Evolutionary conservation across 805 yeast genomes (phyloP), one percentile per base, ranked within the genome.

Genomic region (Kazachstania psychrophila): DNA sequence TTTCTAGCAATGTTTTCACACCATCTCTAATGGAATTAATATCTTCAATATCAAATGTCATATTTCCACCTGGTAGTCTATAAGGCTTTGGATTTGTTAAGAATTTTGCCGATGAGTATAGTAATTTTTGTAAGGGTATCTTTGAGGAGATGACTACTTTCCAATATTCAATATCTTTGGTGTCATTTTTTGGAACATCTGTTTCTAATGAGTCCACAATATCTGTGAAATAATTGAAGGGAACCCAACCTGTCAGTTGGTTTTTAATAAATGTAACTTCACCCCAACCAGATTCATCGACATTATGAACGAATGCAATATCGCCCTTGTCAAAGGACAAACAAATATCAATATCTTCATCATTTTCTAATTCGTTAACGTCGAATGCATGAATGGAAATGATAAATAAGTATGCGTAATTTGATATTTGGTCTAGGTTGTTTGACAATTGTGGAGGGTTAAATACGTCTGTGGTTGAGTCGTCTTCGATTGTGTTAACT

Each of bases 231-330:
- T 79, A 83, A 52, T 82, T 83, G 70, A 83, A 77, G 3, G 94
- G 94, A 13, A 82, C 84, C 94, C 94, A 83, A 13, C 94, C 94
- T 43, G 86, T 62, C 47, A 70, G 69, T 35, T 77, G 62, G 11
- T 77, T 65, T 38, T 74, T 77, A 7, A 82, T 59, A 26, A 81
- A 51, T 0, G 88, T 82, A 2, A 82, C 92, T 55, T 83, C 94
- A 41, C 88, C 89, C 94, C 94, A 83, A 0, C 92, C 94, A 15
- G 86, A 77, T 37, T 78, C 79, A 54, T 82, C 92, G 16, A 81
- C 73, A 6, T 82, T 72, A 49, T 81, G 87, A 4, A 83, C 83
- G 56, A 81, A 83, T 0, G 85, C 88, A 33, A 79, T 61, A 47
- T 80, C 92, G 43, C 73, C 72, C 43, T 73, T 74, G 16, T 72